A percentile compares a stretch with the other conserved stretches of the same genome.
Evolutionary conservation across 306 rosid genomes (phyloP).

Genomic region (Rosa multiflora): DNA sequence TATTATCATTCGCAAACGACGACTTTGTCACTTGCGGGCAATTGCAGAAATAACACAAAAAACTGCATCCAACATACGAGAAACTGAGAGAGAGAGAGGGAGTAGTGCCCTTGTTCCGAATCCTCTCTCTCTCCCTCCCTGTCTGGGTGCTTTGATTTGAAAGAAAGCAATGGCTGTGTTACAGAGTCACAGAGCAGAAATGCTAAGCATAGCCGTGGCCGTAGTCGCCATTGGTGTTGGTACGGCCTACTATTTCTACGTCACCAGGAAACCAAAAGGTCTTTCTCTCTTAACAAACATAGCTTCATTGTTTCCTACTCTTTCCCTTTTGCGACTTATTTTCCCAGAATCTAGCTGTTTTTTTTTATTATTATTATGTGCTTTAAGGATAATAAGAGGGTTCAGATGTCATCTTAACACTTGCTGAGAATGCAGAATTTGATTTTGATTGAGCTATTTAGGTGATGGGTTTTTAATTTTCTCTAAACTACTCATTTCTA

Average conservation of each 20-base stretch:
- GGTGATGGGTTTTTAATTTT: not conserved
- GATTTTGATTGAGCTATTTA: not conserved
- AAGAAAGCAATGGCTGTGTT: conserved; percentile 31
- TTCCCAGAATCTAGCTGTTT: not conserved
- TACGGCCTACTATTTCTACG: conserved; percentile 56
- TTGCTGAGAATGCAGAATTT: not conserved
- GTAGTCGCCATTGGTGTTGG: conserved; percentile 50
- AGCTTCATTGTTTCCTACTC: not conserved
- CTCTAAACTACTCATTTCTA: not conserved
- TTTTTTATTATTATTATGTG: not conserved
- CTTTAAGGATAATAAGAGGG: no score
- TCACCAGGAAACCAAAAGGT: conserved; percentile 61
- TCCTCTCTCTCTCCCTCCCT: not conserved
- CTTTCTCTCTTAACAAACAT: not conserved
- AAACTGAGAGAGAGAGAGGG: no score
- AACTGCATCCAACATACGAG: no score
- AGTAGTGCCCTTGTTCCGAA: not conserved
- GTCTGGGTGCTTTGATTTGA: not conserved
- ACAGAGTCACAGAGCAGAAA: conserved; percentile 45
- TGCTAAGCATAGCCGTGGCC: conserved; percentile 49
- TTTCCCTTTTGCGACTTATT: not conserved
- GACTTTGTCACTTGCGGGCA: no score
- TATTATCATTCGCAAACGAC: no score
- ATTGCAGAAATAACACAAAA: no score
- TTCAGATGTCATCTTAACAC: no score